Evolutionary conservation across 495 filamentous ascomycete species (phyloP).

Genomic region (Podospora anserina): DNA sequence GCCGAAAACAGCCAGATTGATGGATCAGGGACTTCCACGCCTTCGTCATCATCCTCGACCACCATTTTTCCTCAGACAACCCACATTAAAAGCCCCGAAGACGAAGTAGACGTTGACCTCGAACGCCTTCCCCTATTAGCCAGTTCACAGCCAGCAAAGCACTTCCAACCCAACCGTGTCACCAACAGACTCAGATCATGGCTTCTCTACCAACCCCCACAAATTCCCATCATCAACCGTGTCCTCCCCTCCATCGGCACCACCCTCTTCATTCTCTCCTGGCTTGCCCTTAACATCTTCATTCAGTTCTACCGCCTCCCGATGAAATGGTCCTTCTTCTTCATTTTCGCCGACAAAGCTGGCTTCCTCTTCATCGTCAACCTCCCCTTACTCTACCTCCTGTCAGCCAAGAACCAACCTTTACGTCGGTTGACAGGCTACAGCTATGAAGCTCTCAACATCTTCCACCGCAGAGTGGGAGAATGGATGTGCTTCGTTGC

Average conservation of each 20-base stretch:
- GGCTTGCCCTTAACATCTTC: constrained; percentile 55
- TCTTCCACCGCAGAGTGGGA: constrained; percentile 49
- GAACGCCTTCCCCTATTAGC: constrained; percentile 24
- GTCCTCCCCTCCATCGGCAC: constrained; percentile 52
- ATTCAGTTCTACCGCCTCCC: constrained; percentile 51
- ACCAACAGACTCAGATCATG: constrained; percentile 19
- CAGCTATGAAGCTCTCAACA: constrained; percentile 63
- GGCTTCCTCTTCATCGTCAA: constrained; percentile 54
- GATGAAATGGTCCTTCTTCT: constrained; percentile 43
- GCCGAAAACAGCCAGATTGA: not conserved
- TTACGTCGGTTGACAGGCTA: constrained; percentile 56
- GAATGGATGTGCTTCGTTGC: constrained; percentile 34
- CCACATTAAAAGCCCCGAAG: constrained; percentile 8
- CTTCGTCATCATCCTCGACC: constrained; percentile 20
- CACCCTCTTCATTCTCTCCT: constrained; percentile 46
- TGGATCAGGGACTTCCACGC: constrained; percentile 14
- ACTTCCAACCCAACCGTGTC: not conserved
- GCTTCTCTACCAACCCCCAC: constrained; percentile 52
- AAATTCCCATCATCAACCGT: constrained; percentile 54
- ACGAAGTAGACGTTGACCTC: constrained; percentile 22
- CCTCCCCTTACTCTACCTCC: constrained; percentile 58
- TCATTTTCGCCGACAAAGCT: constrained; percentile 55
- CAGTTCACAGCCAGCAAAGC: not conserved
- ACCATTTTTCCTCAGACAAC: constrained; percentile 6
- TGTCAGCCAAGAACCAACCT: constrained; percentile 62